Percentiles rank a stretch among this genome's conserved stretches.
phyloP scores from a whole-genome alignment of 257 asterid species.

The Avicennia marina region DNA sequence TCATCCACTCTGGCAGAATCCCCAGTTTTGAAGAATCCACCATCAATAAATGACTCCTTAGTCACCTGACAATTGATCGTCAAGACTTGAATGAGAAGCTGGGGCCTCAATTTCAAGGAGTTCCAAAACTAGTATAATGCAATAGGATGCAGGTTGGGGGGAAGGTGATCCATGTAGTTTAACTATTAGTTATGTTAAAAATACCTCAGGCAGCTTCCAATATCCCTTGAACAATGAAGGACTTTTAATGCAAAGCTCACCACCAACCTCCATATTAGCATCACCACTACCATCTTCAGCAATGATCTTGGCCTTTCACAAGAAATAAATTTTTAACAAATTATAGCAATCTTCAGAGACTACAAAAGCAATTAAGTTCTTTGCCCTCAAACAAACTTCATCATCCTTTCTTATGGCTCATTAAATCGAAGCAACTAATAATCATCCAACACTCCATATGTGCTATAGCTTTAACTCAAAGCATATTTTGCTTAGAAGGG shows the following conservation, averaged over 20 bases:
- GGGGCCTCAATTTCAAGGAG: background rate
- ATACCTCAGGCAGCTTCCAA: slow-evolving; percentile 92
- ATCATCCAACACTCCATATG: too few relatives aligned
- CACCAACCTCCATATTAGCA: slow-evolving; percentile 58
- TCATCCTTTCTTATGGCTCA: too few relatives aligned
- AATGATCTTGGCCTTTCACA: slow-evolving; percentile 74
- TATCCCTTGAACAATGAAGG: slow-evolving; percentile 93
- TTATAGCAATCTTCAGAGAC: background rate
- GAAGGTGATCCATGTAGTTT: background rate
- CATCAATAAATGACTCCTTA: slow-evolving; percentile 70
- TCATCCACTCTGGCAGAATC: slow-evolving; percentile 83
- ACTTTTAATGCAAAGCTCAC: slow-evolving; percentile 89
- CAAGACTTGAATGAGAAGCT: slow-evolving; percentile 15
- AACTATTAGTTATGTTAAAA: background rate
- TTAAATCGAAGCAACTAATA: too few relatives aligned
- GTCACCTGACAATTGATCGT: slow-evolving; percentile 52
- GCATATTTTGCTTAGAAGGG: too few relatives aligned
- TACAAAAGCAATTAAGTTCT: background rate
- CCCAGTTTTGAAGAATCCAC: slow-evolving; percentile 94
- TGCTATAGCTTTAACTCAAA: too few relatives aligned
- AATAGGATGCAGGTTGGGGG: background rate
- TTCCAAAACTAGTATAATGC: background rate
- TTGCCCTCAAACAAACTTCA: too few relatives aligned
- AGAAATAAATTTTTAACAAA: slow-evolving; percentile 18
- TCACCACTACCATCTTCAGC: slow-evolving; percentile 57